These are phyloP conservation scores for Calonectria honghensis DNA, from an alignment of 2,329 filamentous ascomycete genomes.

Conservation along the genomic window DNA sequence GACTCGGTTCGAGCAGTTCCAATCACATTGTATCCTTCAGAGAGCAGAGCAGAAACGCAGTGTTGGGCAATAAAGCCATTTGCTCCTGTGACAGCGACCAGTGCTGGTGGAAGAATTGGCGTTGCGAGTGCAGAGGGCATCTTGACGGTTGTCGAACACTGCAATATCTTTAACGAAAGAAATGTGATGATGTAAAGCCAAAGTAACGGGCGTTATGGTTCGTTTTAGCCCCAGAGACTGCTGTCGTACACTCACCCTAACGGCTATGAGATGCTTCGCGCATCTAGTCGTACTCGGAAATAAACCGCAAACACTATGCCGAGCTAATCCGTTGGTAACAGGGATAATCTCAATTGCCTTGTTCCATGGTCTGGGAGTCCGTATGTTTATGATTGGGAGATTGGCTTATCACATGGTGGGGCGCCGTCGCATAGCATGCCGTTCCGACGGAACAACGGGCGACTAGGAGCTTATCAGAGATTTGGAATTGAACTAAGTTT, in stretches of 20 bases:
- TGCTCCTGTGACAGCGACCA: slow-evolving; percentile 63
- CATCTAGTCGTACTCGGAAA: background rate
- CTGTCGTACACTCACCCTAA: background rate
- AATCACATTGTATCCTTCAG: slow-evolving; percentile 61
- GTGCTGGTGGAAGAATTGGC: slow-evolving; percentile 52
- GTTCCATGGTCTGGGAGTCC: background rate
- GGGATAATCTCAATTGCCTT: background rate
- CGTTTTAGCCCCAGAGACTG: background rate
- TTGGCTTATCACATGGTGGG: background rate
- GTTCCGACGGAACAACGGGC: background rate
- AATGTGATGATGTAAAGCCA: background rate
- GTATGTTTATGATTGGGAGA: background rate
- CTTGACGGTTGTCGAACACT: background rate
- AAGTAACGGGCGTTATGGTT: background rate
- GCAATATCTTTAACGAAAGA: background rate
- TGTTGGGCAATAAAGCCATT: slow-evolving; percentile 66
- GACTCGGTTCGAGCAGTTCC: slow-evolving; percentile 61
- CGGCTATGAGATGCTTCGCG: background rate
- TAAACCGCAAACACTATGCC: background rate
- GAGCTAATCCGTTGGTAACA: background rate
- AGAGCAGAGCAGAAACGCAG: slow-evolving; percentile 60
- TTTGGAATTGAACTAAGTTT: background rate
- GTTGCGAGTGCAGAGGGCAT: slow-evolving; percentile 39
- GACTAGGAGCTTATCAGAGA: background rate
- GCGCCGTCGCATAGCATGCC: background rate